phyloP scores from a whole-genome alignment of 1,284 basidiomycete genomes.

The Microstroma glucosiphilum region DNA sequence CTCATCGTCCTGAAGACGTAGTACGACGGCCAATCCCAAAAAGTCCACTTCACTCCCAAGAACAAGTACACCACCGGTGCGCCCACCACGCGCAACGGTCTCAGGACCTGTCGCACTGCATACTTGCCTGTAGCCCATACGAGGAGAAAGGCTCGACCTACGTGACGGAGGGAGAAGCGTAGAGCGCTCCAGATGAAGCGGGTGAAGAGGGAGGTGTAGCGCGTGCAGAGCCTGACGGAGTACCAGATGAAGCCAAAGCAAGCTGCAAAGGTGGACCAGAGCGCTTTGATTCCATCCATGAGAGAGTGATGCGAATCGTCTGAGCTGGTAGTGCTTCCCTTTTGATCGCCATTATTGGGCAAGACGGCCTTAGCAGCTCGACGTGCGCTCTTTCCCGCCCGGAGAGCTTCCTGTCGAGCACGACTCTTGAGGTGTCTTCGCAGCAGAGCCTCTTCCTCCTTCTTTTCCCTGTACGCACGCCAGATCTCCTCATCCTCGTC shows the following conservation, averaged over 20 bases:
- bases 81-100: background rate
- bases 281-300: background rate
- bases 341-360: background rate
- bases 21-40: conserved; percentile 2
- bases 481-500: background rate
- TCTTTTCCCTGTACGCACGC: background rate
- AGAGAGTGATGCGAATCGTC: background rate
- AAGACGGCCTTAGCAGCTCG: background rate
- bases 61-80: conserved; percentile 1
- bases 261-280: background rate
- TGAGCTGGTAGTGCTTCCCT: background rate
- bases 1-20: background rate
- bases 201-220: background rate
- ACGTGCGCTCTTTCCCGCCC: background rate
- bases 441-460: background rate
- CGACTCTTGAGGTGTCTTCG: conserved; percentile 1
- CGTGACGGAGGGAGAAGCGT: background rate
- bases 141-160: background rate
- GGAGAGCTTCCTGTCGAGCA: background rate
- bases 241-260: background rate
- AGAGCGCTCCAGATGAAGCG: background rate
- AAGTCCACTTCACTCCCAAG: background rate
- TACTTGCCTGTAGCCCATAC: conserved; percentile 2
- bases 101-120: background rate
- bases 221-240: background rate